phyloP scores from a whole-genome alignment of 176 grass and related monocot species.

The Eleusine coracana region DNA sequence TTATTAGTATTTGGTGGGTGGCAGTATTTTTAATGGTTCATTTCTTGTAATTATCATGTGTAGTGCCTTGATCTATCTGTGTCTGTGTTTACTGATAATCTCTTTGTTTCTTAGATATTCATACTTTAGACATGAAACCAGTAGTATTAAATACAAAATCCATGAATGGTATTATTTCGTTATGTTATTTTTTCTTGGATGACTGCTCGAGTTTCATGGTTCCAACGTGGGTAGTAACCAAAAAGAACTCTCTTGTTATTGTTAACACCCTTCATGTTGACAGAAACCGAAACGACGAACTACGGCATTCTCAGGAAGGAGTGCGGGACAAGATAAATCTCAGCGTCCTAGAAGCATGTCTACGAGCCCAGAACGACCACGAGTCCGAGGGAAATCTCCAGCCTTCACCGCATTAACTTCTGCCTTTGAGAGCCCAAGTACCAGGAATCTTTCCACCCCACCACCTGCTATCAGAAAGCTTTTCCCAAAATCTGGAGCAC shows the following conservation, averaged over 20 bases:
- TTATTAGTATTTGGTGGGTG: background rate
- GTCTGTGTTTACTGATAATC: background rate
- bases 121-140: background rate
- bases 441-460: slow-evolving; percentile 92
- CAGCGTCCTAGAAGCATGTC: slow-evolving; percentile 97
- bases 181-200: background rate
- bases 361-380: slow-evolving; percentile 80
- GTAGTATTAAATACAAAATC: background rate
- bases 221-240: background rate
- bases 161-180: background rate
- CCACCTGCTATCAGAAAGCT: slow-evolving; percentile 75
- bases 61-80: background rate
- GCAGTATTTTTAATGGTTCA: background rate
- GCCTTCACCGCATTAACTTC: slow-evolving; percentile 84
- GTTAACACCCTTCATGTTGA: slow-evolving; percentile 6
- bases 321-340: slow-evolving; percentile 69
- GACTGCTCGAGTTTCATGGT: background rate
- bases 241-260: slow-evolving; percentile 24
- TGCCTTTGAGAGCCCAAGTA: slow-evolving; percentile 78
- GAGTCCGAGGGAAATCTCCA: slow-evolving; percentile 81
- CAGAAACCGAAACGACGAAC: slow-evolving; percentile 91
- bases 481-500: slow-evolving; percentile 70
- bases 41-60: background rate
- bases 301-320: slow-evolving; percentile 62
- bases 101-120: background rate